Evolutionary conservation across 768 basidiomycete genomes (phyloP), one percentile per base, ranked within the genome.

Genomic region (Mycena filopes): DNA sequence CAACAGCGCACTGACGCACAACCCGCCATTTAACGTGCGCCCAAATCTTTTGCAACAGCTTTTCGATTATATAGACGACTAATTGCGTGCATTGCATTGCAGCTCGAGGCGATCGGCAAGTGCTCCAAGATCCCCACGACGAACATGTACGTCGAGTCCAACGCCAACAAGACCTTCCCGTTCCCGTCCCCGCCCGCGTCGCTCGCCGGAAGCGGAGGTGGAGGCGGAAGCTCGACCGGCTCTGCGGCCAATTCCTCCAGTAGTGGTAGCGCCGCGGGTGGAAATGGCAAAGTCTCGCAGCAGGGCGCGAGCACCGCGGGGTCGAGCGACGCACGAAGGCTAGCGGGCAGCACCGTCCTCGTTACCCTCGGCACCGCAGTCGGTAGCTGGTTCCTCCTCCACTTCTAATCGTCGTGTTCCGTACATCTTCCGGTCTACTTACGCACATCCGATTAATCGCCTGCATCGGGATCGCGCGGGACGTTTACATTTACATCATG

Each of bases 91-190:
- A n/a, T 56, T 41, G 55, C 25, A 26, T 11, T 50, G 20, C 64
- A 90, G 87, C 81, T 92, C 65, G 83, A 90, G 79, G 82, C 93
- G 42, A 92, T 98, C 74, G 92, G 94, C 29, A 71, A 87, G 62
- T 99, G 97, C 84, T 82, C 85, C 60, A 84, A 83, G 54, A 84
- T 89, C 70, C 84, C 88, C 8, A 71, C 84, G 23, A 78, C 80
- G 33, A 86, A 97, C 74, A 80, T 96, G 43, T 99, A 98, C 80
- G 81, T 89, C 49, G 96, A 98, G 81, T 93, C 90, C 28, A 94
- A 88, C 69, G 80, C 81, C 63, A 96, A 96, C 77, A 72, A 70
- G 23, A 80, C 89, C 0, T 92, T 92, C 85, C 89, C 89, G 21
- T 84, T 80, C 64, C 48, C 76, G 0, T n/a, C 47, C 82, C 85